Conservation (phyloP, 352 stramenopile genomes). For the Blastocystis sp. region DNA sequence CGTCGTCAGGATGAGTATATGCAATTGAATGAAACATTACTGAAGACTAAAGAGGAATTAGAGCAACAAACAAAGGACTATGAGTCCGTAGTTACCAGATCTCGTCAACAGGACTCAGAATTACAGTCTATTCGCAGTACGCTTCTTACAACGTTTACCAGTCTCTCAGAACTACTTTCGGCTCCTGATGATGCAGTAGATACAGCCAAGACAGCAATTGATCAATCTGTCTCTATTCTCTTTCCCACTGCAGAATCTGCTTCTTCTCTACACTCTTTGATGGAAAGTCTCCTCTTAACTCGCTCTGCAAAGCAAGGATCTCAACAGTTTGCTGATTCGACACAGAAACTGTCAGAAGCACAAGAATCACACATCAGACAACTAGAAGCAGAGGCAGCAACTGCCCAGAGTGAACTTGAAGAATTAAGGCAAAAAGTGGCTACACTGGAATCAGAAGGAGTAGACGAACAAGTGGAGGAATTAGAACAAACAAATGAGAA, state of each 20-base stretch:
- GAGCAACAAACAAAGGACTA: neutral
- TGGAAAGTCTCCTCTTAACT: neutral
- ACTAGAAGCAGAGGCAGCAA: neutral
- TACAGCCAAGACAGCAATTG: neutral
- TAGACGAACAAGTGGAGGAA: neutral
- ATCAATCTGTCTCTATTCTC: neutral
- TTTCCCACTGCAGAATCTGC: neutral
- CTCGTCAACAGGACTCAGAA: neutral
- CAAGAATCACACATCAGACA: constrained; percentile 24
- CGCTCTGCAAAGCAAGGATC: neutral
- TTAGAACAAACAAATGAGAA: constrained; percentile 36
- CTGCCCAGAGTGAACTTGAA: neutral
- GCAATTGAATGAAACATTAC: neutral
- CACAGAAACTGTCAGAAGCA: neutral
- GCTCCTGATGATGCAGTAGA: neutral
- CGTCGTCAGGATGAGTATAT: constrained; percentile 48
- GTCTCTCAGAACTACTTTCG: constrained; percentile 12
- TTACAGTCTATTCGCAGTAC: neutral
- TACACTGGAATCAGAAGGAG: neutral
- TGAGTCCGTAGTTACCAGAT: neutral
- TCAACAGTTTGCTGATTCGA: neutral
- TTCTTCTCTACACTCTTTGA: neutral
- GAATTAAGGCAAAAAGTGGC: neutral
- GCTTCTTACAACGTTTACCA: neutral
- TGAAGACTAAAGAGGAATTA: neutral